A percentile compares a stretch with the other conserved stretches of the same genome.
These are phyloP conservation scores for Tricholomella constricta DNA, from an alignment of 768 basidiomycete species.

Conservation along the genomic window DNA sequence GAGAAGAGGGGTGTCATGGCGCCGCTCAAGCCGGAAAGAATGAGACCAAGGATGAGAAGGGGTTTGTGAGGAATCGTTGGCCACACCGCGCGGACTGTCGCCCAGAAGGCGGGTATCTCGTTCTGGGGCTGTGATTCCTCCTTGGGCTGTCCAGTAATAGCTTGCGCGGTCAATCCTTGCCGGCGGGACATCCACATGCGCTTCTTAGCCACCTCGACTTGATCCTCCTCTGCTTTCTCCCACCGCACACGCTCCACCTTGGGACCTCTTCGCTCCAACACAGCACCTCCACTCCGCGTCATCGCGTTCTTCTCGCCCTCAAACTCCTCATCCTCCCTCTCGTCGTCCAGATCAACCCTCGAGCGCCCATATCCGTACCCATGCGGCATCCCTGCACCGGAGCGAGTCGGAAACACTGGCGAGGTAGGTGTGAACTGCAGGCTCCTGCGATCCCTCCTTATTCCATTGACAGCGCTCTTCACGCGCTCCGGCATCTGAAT, in stretches of 20 bases:
- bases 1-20: constrained; percentile 93
- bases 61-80: constrained; percentile 77
- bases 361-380: constrained; percentile 1
- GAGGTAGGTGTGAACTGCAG: constrained; percentile 68
- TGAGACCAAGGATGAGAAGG: constrained; percentile 67
- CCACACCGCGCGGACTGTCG: constrained; percentile 56
- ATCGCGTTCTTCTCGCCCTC: constrained; percentile 48
- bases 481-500: constrained; percentile 4
- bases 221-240: constrained; percentile 20
- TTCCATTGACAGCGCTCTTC: not conserved
- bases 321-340: constrained; percentile 28
- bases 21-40: constrained; percentile 72
- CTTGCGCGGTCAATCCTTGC: not conserved
- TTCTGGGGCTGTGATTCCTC: not conserved
- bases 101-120: constrained; percentile 40
- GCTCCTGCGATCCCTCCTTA: constrained; percentile 43
- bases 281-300: constrained; percentile 39
- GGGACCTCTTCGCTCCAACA: constrained; percentile 27
- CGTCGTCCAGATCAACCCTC: constrained; percentile 13
- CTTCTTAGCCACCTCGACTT: constrained; percentile 4
- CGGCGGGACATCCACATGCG: constrained; percentile 2
- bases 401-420: constrained; percentile 34
- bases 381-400: constrained; percentile 4
- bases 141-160: not conserved
- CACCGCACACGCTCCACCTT: constrained; percentile 22